Base-by-base conservation (phyloP, 2,329 filamentous ascomycete genomes). In the Dactylellina haptotyla region DNA sequence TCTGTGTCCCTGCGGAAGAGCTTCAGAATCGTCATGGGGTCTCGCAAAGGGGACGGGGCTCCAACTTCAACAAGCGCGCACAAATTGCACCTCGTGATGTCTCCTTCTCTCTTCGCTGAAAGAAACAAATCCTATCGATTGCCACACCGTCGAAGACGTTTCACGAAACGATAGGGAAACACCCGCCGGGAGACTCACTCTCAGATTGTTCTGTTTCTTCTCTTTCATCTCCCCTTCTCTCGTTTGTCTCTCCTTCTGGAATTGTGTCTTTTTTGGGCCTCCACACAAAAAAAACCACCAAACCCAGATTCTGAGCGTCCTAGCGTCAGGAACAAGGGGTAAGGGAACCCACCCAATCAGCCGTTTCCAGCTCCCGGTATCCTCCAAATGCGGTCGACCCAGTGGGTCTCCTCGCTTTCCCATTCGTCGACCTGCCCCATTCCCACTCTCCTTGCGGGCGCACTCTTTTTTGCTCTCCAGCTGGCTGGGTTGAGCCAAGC, bases 261-360 rank as follows among this genome's bases (percentile, higher is more conserved):
- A 63, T n/a, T 56, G 62, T 66, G 51, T 56, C 61, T 64, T 54
- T 34, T 48, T 66, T 20, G 28, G 37, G 12, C n/a, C 18, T 4
- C 46, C 25, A 30, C 25, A 51, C 12, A 12, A 10, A 45, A 45
- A 45, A 18, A 16, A 43, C 4, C 8, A 2, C 45, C 9, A 46
- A 65, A 56, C 39, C 61, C 43, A 41, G n/a, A 26, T 37, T 66
- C 3, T 34, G 53, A 58, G 53, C 39, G 34, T 41, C 43, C 59
- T 71, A 71, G 66, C 66, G 66, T 71, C 67, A 72, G 67, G 67
- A 72, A 72, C 67, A 72, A 72, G 67, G 67, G 67, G 67, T 32
- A 54, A 34, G 20, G 20, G n/a, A 43, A 58, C 58, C 45, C 67
- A 30, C 59, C 67, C 67, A 72, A 72, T 72, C 67, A 72, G 45